Percentiles rank a stretch among this genome's conserved stretches.
Conservation (phyloP, 2,329 filamentous ascomycete species). For the Penicillium sp. region DNA sequence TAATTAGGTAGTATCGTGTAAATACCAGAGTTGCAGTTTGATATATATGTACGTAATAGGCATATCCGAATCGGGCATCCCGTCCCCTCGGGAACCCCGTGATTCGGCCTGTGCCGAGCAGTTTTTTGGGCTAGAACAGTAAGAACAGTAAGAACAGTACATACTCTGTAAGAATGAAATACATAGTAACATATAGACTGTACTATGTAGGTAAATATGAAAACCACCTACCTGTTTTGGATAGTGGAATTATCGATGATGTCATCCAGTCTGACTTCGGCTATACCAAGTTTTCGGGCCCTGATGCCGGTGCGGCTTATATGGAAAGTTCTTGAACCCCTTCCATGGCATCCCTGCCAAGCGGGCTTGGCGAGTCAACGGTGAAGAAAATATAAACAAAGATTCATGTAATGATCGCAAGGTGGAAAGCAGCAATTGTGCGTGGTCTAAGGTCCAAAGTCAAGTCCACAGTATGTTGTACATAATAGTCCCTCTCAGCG, state of each 20-base stretch:
- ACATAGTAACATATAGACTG: too few species aligned
- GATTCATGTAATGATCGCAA: not conserved
- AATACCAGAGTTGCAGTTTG: not conserved
- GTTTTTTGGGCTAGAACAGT: not conserved
- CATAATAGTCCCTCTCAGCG: not conserved
- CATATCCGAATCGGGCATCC: slow-evolving; percentile 7
- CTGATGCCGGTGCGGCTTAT: not conserved
- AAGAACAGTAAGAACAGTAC: not conserved
- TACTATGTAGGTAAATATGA: not conserved
- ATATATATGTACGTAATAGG: not conserved
- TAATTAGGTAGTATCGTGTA: not conserved
- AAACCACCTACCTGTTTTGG: not conserved
- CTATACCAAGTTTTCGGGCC: not conserved
- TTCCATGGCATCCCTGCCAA: not conserved
- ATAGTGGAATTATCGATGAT: not conserved
- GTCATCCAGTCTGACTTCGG: not conserved
- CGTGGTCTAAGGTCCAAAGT: not conserved
- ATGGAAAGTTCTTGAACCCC: not conserved
- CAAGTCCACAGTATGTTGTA: not conserved
- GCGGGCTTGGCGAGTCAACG: not conserved
- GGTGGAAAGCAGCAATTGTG: not conserved
- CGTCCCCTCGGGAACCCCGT: not conserved
- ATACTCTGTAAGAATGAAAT: not conserved
- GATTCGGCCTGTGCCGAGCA: slow-evolving; percentile 1
- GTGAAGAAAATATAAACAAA: not conserved